Base-by-base conservation (phyloP, 2,329 filamentous ascomycete species). In the Xylariales sp. region DNA sequence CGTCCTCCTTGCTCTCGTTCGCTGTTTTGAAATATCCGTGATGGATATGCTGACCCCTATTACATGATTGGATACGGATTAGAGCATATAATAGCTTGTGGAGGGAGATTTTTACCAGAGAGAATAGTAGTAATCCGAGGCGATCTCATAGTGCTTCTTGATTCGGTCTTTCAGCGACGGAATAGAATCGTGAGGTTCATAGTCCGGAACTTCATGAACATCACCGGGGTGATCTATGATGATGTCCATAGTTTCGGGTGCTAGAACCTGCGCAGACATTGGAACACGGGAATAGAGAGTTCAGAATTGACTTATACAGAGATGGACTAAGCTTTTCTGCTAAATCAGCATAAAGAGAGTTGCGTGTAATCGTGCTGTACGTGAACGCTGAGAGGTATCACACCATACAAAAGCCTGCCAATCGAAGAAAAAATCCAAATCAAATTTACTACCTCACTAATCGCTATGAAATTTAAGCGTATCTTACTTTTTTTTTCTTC, bases 41-140 rank as follows among this genome's bases (percentile, higher is more conserved):
- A 51, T 81, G 77, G 51, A 81, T 80, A 49, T 81, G 76, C 51
- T 79, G 75, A 38, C 76, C 76, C 75, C 74, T 78, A 24, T 13
- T n/a, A 44, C 27, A 10, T 36, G 17, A 21, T 13, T 16, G 12
- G n/a, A 30, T n/a, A n/a, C n/a, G n/a, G n/a, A n/a, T n/a, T n/a
- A n/a, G n/a, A n/a, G n/a, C n/a, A n/a, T n/a, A n/a, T n/a, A n/a
- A n/a, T n/a, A n/a, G n/a, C n/a, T 27, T 27, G 32, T 29, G 32
- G 18, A 31, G 31, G 14, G 21, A 10, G 49, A 50, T 29, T 8
- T 8, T 25, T 65, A 78, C 76, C 76, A 81, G 15, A 81, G 62
- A 23, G 68, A 76, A 44, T 79, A 67, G 47, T 81, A 81, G 53
- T 81, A 79, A 49, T 80, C 75, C 37, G 73, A 78, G 18, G 75